Percentiles rank a stretch among this genome's conserved stretches.
Evolutionary conservation across 352 stramenopile genomes (phyloP).

Genomic region (Pythium insidiosum): DNA sequence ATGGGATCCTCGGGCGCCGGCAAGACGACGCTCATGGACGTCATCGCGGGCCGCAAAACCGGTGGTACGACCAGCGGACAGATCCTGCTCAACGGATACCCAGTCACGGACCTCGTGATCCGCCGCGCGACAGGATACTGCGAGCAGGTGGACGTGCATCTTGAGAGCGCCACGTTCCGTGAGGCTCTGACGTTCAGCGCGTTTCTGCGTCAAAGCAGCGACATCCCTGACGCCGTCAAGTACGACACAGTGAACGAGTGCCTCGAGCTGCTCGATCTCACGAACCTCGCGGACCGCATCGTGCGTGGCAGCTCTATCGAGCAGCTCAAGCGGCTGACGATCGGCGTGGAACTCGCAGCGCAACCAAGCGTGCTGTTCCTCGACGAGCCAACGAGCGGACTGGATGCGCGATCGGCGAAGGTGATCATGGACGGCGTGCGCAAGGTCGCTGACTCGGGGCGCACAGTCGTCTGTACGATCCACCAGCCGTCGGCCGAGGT

Average conservation of each 20-base stretch:
- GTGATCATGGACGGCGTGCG: conserved; percentile 57
- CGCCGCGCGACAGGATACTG: no score
- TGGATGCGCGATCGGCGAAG: conserved; percentile 12
- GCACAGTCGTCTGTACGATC: conserved; percentile 63
- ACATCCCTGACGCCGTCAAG: conserved; percentile 14
- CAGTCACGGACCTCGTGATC: conserved; percentile 14
- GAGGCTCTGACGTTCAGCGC: no score
- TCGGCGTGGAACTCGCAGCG: conserved; percentile 82
- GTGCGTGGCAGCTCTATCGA: conserved; percentile 20
- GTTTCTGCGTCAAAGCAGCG: conserved; percentile 35
- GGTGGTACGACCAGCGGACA: conserved; percentile 41
- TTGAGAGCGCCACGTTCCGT: conserved; percentile 68
- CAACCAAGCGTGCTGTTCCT: conserved; percentile 51
- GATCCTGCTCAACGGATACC: conserved; percentile 26
- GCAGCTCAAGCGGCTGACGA: conserved; percentile 31
- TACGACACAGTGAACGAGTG: conserved; percentile 20
- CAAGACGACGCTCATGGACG: conserved; percentile 44
- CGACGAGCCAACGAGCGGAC: no score
- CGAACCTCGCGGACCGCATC: conserved; percentile 13
- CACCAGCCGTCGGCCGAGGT: conserved; percentile 53
- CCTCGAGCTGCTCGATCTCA: conserved; percentile 22
- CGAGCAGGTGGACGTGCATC: no score
- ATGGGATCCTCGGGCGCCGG: conserved; percentile 44
- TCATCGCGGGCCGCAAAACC: conserved; percentile 75
- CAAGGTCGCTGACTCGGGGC: conserved; percentile 53